Evolutionary conservation across 2,329 filamentous ascomycete genomes (phyloP).

Genomic region (Dactylellina sp.): DNA sequence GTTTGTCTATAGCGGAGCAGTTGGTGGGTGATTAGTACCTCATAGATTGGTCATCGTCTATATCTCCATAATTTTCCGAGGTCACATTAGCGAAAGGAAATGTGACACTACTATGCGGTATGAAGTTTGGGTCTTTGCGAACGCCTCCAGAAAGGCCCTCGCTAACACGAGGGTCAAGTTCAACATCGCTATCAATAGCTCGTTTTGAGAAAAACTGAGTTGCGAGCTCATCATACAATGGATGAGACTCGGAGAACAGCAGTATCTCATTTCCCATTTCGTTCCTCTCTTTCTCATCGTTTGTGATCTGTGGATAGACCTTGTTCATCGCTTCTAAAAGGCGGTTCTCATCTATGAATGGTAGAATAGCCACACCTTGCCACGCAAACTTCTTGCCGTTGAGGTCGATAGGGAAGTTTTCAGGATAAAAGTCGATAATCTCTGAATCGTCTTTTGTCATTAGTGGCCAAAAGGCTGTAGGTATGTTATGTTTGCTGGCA

Average conservation of each 20-base stretch:
- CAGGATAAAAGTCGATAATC: constrained; percentile 97
- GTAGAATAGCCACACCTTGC: constrained; percentile 92
- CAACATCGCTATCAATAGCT: constrained; percentile 73
- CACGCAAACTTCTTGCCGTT: constrained; percentile 99
- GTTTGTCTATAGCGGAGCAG: constrained; percentile 10
- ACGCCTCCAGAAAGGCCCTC: constrained; percentile 83
- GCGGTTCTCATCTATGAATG: constrained; percentile 94
- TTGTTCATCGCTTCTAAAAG: constrained; percentile 83
- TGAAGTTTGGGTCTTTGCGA: constrained; percentile 83
- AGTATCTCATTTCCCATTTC: constrained; percentile 82
- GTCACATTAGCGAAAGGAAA: constrained; percentile 78
- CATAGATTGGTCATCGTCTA: constrained; percentile 88
- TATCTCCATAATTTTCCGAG: constrained; percentile 72
- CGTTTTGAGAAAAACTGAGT: constrained; percentile 93
- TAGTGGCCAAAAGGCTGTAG: constrained; percentile 85
- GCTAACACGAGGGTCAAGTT: constrained; percentile 79
- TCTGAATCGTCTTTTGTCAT: constrained; percentile 90
- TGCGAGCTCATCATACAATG: constrained; percentile 86
- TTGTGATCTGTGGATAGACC: constrained; percentile 81
- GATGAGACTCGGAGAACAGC: constrained; percentile 83
- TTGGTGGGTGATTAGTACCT: constrained; percentile 70
- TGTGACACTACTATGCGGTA: constrained; percentile 82
- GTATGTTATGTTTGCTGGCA: constrained; percentile 83
- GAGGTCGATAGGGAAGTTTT: constrained; percentile 90
- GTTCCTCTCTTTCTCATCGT: constrained; percentile 83